Base-by-base conservation (phyloP, 495 filamentous ascomycete genomes). In the Neurospora terricola region DNA sequence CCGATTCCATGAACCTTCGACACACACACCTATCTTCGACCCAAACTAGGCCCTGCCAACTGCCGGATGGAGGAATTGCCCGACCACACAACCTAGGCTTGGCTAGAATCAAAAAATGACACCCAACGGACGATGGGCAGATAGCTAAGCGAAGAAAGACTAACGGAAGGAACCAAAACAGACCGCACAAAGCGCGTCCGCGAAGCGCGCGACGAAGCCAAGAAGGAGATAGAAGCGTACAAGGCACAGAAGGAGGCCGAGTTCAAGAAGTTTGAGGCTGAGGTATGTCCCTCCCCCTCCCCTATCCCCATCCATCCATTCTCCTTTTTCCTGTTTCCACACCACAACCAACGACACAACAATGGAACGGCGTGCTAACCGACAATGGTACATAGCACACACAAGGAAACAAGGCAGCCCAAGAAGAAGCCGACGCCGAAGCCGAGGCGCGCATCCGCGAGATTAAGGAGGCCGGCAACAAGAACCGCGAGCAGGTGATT, bases 171-270 rank as follows among this genome's bases (percentile, higher is more conserved):
- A 34, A 34, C 34, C 34, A 34, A 34, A 34, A 34, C 76, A 98
- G 96, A 97, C 87, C 94, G 96, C 78, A 98, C 96, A 69, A 97
- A 98, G 85, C 89, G 93, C 77, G 94, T 98, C 83, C 97, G 92
- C 81, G 96, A 98, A 81, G 96, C 96, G 71, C 92, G 94, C 79
- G 88, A 88, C 78, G 95, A 98, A 81, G 96, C 96, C 69, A 96
- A 98, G 83, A 97, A 98, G 83, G 94, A 98, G 80, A 97, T 99
- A 78, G 96, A 98, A 70, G 93, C 94, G 43, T 99, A 99, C 87
- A 88, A 89, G 80, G 91, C 90, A 73, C 80, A 92, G 74, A 98
- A 97, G 84, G 96, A 98, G 72, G 90, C 91, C 10, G 95, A 99
- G 81, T 98, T 92, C 87, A 94, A 96, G 87, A 91, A 91, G 81